These are phyloP conservation scores for Xylaria telfairii DNA, from an alignment of 495 filamentous ascomycete species.

Conservation along the genomic window DNA sequence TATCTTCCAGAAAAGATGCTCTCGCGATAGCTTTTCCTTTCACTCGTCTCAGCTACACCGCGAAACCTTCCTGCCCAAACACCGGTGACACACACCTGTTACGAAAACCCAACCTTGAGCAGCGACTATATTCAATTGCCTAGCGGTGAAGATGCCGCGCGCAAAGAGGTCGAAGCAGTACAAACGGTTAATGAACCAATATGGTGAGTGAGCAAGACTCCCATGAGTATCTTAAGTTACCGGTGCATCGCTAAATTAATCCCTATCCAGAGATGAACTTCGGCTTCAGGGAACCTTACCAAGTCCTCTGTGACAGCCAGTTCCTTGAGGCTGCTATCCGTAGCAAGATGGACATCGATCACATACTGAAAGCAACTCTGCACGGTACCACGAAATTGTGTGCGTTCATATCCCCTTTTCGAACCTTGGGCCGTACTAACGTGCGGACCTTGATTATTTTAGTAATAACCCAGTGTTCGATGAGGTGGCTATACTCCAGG, in stretches of 20 bases:
- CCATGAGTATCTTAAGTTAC: background rate
- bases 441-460: constrained; percentile 14
- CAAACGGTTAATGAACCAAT: constrained; percentile 94
- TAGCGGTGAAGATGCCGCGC: constrained; percentile 64
- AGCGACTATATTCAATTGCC: background rate
- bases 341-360: constrained; percentile 82
- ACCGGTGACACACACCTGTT: background rate
- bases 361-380: constrained; percentile 72
- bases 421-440: background rate
- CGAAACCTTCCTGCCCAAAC: background rate
- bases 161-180: constrained; percentile 95
- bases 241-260: constrained; percentile 6
- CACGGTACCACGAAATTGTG: constrained; percentile 85
- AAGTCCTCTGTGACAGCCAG: constrained; percentile 86
- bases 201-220: constrained; percentile 50
- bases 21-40: background rate
- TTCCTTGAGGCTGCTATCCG: constrained; percentile 74
- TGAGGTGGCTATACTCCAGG: constrained; percentile 72
- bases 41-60: background rate
- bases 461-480: constrained; percentile 60
- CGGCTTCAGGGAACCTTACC: constrained; percentile 90
- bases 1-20: background rate
- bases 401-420: constrained; percentile 45
- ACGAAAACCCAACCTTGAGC: background rate
- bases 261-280: constrained; percentile 59